phyloP scores from a whole-genome alignment of 495 filamentous ascomycete genomes.

The Aspergillus affinis region DNA sequence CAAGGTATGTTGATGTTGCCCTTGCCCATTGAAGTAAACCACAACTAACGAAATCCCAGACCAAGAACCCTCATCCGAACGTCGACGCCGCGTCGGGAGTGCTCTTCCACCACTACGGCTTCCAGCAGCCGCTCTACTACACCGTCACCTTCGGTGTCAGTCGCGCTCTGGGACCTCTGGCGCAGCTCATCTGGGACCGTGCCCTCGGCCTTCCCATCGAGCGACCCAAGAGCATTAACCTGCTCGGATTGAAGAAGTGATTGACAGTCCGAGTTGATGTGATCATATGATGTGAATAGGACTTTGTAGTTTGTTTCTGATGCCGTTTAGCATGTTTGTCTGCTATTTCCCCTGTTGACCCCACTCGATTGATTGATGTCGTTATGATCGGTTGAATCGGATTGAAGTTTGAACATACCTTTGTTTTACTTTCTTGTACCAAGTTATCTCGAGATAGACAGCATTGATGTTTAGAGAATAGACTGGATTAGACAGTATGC shows the following conservation, averaged over 20 bases:
- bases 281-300: background rate
- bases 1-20: constrained; percentile 51
- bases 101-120: constrained; percentile 94
- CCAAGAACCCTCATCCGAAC: constrained; percentile 97
- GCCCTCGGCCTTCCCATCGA: constrained; percentile 96
- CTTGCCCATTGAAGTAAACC: background rate
- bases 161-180: constrained; percentile 85
- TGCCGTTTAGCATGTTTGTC: background rate
- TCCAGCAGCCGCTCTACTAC: constrained; percentile 96
- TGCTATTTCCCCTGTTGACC: background rate
- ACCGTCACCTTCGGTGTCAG: constrained; percentile 96
- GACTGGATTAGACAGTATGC: background rate
- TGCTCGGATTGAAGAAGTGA: constrained; percentile 69
- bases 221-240: constrained; percentile 94
- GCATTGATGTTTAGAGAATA: background rate
- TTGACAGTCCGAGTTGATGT: background rate
- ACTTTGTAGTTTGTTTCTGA: background rate
- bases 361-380: background rate
- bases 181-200: constrained; percentile 94
- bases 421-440: background rate
- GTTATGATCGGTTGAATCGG: background rate
- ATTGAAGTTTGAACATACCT: background rate
- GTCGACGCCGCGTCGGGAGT: constrained; percentile 91
- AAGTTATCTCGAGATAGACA: background rate
- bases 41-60: constrained; percentile 43